Evolutionary conservation across 345 rosid genomes (phyloP).

Genomic region (Hibiscus syriacus): DNA sequence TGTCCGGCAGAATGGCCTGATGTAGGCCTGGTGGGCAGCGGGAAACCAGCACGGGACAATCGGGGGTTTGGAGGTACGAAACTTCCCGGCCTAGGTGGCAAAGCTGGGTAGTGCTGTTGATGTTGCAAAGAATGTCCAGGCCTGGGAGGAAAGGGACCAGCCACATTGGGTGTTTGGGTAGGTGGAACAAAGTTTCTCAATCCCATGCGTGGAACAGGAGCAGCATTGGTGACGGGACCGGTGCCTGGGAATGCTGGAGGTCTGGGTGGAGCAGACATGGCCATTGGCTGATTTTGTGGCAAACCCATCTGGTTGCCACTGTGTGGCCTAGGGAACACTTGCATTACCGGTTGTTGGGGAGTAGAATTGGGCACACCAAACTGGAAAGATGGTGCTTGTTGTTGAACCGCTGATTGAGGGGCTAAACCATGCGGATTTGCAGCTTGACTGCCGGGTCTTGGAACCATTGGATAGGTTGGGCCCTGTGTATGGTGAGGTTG

Average conservation of each 20-base stretch:
- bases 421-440: conserved; percentile 17
- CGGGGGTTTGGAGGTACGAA: conserved; percentile 24
- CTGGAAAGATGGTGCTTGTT: conserved; percentile 25
- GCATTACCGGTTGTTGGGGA: conserved; percentile 41
- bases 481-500: conserved; percentile 36
- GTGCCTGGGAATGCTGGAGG: conserved; percentile 33
- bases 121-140: conserved; percentile 35
- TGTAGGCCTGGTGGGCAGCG: conserved; percentile 16
- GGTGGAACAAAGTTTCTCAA: conserved; percentile 34
- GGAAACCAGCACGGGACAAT: conserved; percentile 13
- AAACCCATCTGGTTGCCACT: conserved; percentile 41
- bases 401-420: conserved; percentile 27
- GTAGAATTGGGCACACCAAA: conserved; percentile 21
- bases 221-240: conserved; percentile 21
- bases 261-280: conserved; percentile 28
- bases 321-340: conserved; percentile 36
- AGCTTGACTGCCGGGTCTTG: conserved; percentile 35
- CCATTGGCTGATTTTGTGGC: conserved; percentile 16
- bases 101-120: conserved; percentile 31
- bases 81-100: conserved; percentile 24
- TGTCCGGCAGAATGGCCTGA: conserved; percentile 29
- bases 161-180: conserved; percentile 28
- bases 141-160: conserved; percentile 45
- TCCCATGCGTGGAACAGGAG: conserved; percentile 33
- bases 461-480: conserved; percentile 26